phyloP scores from a whole-genome alignment of 345 rosid species.

The Hypericum perforatum region DNA sequence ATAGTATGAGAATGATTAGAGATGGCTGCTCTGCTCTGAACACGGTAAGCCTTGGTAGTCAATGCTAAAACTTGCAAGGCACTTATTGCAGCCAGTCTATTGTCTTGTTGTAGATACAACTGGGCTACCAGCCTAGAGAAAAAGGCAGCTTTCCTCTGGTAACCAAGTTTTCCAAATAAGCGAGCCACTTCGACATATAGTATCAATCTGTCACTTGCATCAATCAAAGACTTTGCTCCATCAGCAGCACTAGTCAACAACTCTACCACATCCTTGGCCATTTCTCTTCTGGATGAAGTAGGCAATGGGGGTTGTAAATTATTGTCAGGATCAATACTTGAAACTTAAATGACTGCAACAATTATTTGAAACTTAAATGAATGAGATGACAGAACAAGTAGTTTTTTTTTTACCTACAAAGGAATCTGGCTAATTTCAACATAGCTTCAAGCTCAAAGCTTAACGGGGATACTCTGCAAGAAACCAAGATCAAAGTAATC shows the following conservation, averaged over 20 bases:
- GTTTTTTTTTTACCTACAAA: constrained; percentile 59
- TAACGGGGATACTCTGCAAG: constrained; percentile 84
- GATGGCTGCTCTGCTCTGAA: constrained; percentile 82
- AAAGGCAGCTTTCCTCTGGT: constrained; percentile 94
- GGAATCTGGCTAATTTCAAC: constrained; percentile 88
- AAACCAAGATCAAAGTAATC: too few species aligned
- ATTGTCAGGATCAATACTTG: not conserved
- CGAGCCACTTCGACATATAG: constrained; percentile 89
- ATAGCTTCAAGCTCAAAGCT: constrained; percentile 98
- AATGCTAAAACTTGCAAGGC: constrained; percentile 93
- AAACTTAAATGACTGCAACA: too few species aligned
- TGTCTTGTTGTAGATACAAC: constrained; percentile 89
- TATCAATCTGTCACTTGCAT: constrained; percentile 84
- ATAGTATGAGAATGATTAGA: constrained; percentile 33
- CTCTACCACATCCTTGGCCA: constrained; percentile 88
- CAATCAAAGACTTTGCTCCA: constrained; percentile 93
- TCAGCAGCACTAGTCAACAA: constrained; percentile 84
- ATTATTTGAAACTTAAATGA: too few species aligned
- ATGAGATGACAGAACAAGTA: not conserved
- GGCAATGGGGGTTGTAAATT: constrained; percentile 2
- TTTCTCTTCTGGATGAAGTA: constrained; percentile 55
- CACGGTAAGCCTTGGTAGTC: constrained; percentile 88
- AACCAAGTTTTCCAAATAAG: constrained; percentile 80
- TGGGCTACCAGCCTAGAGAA: constrained; percentile 97
- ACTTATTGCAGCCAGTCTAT: constrained; percentile 82